A percentile compares a stretch with the other conserved stretches of the same genome.
Conservation (phyloP, 164 flowering plant genomes). For the Echeveria elegans region DNA sequence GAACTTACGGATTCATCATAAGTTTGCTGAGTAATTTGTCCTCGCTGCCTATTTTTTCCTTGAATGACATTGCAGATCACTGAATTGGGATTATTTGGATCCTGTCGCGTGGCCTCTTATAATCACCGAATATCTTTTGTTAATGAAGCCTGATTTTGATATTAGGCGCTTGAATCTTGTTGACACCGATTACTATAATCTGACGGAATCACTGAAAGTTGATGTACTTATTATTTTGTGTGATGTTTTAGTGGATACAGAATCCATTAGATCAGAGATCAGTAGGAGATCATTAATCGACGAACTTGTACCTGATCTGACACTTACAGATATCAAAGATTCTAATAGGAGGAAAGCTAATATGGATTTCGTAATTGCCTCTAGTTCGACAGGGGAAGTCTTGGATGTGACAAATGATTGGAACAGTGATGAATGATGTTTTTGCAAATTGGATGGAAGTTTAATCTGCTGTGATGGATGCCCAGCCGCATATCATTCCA, state of each 20-base stretch:
- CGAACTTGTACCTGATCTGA: slow-evolving; percentile 46
- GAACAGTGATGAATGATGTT: slow-evolving; percentile 94
- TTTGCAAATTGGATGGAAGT: slow-evolving; percentile 94
- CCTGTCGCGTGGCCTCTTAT: slow-evolving; percentile 81
- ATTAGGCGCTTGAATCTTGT: slow-evolving; percentile 39
- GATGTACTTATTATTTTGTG: slow-evolving; percentile 70
- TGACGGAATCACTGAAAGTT: slow-evolving; percentile 48
- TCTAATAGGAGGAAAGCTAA: slow-evolving; percentile 37
- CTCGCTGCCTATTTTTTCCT: slow-evolving; percentile 6
- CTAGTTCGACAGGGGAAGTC: slow-evolving; percentile 37
- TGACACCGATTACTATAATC: slow-evolving; percentile 53
- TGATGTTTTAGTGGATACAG: slow-evolving; percentile 73
- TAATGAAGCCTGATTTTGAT: slow-evolving; percentile 42
- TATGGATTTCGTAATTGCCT: slow-evolving; percentile 28
- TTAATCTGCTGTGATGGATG: slow-evolving; percentile 98
- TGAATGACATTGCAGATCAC: slow-evolving; percentile 42
- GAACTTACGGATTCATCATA: not conserved
- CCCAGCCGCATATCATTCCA: slow-evolving; percentile 93
- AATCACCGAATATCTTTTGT: slow-evolving; percentile 59
- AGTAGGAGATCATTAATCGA: slow-evolving; percentile 41
- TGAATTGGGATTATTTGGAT: slow-evolving; percentile 83
- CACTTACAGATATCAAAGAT: slow-evolving; percentile 17
- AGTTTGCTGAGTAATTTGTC: not conserved
- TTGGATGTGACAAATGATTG: slow-evolving; percentile 46
- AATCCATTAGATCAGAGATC: slow-evolving; percentile 63